These are phyloP conservation scores for Wallacemonas collosoma DNA, from an alignment of 208 protist species.

Conservation along the genomic window DNA sequence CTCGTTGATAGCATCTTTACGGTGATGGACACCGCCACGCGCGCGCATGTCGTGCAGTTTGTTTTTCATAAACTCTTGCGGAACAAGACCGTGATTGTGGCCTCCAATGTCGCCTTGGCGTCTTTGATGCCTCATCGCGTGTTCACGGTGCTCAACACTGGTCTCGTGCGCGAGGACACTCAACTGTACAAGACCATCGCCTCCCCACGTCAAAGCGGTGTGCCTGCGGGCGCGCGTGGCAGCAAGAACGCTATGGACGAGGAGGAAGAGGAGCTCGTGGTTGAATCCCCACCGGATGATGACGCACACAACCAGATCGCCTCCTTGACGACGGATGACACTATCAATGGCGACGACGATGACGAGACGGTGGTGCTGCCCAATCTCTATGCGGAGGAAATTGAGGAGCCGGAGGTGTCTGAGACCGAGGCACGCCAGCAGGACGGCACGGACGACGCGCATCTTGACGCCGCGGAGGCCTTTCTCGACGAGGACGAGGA, in stretches of 20 bases:
- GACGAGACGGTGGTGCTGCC: constrained; percentile 21
- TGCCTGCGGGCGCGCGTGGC: constrained; percentile 9
- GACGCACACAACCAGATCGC: constrained; percentile 10
- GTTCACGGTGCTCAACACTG: constrained; percentile 54
- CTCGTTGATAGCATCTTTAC: constrained; percentile 91
- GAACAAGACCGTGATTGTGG: constrained; percentile 78
- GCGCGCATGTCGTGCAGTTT: constrained; percentile 56
- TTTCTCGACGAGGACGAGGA: constrained; percentile 17
- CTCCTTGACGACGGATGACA: constrained; percentile 3
- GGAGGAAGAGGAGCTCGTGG: constrained; percentile 15
- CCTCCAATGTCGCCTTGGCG: constrained; percentile 61
- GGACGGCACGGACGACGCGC: constrained; percentile 17
- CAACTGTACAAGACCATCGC: constrained; percentile 39
- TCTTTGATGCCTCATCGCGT: constrained; percentile 56
- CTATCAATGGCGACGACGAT: neutral
- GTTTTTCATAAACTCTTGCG: constrained; percentile 74
- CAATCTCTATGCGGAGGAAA: constrained; percentile 57
- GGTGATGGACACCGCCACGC: constrained; percentile 83
- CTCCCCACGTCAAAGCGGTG: constrained; percentile 20
- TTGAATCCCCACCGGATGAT: constrained; percentile 4
- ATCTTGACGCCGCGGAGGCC: constrained; percentile 31
- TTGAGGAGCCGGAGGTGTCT: constrained; percentile 42
- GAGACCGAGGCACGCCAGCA: constrained; percentile 20
- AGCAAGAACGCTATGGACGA: constrained; percentile 7
- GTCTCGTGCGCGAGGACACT: constrained; percentile 53